Conservation (phyloP, 2,329 filamentous ascomycete species). For the Cladorrhinum sp. region DNA sequence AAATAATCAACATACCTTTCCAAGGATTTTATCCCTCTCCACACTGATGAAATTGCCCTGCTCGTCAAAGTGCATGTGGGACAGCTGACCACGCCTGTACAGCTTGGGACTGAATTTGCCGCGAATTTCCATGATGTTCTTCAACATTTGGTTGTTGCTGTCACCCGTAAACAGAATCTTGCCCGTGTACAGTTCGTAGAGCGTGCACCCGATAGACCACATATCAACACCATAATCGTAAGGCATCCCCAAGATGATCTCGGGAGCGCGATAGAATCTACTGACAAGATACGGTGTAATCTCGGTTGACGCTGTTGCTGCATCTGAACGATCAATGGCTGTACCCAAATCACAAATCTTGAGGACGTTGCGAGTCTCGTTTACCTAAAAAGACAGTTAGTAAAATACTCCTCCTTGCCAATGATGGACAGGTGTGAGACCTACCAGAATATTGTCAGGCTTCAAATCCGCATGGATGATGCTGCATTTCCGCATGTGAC, state of each 20-base stretch:
- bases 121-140: constrained; percentile 91
- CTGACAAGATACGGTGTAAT: constrained; percentile 94
- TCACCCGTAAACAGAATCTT: constrained; percentile 94
- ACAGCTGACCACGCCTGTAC: constrained; percentile 76
- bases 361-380: constrained; percentile 75
- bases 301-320: constrained; percentile 68
- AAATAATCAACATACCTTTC: constrained; percentile 53
- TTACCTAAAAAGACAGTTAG: constrained; percentile 52
- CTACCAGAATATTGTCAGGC: constrained; percentile 90
- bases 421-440: constrained; percentile 23
- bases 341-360: constrained; percentile 97
- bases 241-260: constrained; percentile 94
- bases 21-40: constrained; percentile 82
- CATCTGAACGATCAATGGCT: constrained; percentile 85
- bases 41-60: constrained; percentile 78
- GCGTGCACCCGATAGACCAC: constrained; percentile 96
- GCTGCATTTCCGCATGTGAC: constrained; percentile 84
- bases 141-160: constrained; percentile 98
- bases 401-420: not conserved
- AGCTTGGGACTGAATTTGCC: constrained; percentile 89
- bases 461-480: constrained; percentile 96
- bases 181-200: constrained; percentile 95
- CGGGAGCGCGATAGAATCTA: constrained; percentile 94
- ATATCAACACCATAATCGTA: constrained; percentile 94
- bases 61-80: constrained; percentile 78